Evolutionary conservation across 1,284 basidiomycete genomes (phyloP).

Genomic region (Termitomyces sp.): DNA sequence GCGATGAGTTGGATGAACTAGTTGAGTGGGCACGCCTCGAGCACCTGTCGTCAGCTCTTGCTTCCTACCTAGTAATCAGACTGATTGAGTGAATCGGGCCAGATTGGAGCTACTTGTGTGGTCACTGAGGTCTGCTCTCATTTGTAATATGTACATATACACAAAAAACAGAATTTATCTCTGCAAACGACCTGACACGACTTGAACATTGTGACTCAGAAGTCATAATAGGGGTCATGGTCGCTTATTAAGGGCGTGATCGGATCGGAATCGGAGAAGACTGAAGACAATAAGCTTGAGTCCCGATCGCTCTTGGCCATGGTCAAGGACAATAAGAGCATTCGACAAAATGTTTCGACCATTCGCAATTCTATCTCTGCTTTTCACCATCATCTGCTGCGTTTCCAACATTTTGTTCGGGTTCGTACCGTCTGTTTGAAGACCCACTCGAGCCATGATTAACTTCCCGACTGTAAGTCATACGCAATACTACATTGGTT

Average conservation of each 20-base stretch:
- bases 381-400: constrained; percentile 6
- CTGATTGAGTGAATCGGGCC: no score
- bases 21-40: constrained; percentile 32
- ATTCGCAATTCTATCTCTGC: constrained; percentile 9
- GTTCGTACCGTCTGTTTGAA: neutral
- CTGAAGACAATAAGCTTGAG: constrained; percentile 17
- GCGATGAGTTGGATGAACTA: constrained; percentile 38
- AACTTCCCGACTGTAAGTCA: neutral
- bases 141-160: no score
- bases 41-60: no score
- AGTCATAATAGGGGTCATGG: neutral
- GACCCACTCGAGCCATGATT: neutral
- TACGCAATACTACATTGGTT: neutral
- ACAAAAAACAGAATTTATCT: no score
- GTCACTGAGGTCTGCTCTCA: no score
- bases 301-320: constrained; percentile 7
- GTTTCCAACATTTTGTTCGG: neutral
- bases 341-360: constrained; percentile 24
- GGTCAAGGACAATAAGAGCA: constrained; percentile 30
- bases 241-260: neutral
- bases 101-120: no score
- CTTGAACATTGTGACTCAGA: no score
- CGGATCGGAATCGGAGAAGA: neutral
- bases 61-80: no score
- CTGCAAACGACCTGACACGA: no score